A percentile compares a stretch with the other conserved stretches of the same genome.
Evolutionary conservation across 2,329 filamentous ascomycete species (phyloP).

Genomic region (Aspergillus pseudonomiae): DNA sequence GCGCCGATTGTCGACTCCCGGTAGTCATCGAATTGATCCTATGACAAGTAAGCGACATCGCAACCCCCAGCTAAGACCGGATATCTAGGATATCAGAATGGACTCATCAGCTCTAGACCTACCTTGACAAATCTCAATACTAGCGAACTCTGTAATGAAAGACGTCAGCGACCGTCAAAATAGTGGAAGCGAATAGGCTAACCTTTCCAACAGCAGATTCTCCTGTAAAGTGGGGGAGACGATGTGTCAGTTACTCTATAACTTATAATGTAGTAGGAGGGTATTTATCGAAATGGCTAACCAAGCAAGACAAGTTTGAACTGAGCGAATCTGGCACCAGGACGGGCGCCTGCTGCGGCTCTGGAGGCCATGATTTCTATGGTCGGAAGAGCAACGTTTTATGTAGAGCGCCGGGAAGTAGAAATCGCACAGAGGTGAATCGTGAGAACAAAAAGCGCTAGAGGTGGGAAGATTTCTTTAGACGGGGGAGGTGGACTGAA

Average conservation of each 20-base stretch:
- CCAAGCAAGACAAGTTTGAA: conserved; percentile 98
- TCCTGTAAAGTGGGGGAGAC: conserved; percentile 57
- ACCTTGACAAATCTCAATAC: conserved; percentile 98
- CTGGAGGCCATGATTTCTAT: conserved; percentile 75
- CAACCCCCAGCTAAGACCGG: not conserved
- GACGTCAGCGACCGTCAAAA: conserved; percentile 32
- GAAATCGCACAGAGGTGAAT: not conserved
- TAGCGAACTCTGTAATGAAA: conserved; percentile 77
- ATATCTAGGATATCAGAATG: not conserved
- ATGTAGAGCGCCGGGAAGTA: not conserved
- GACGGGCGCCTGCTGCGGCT: conserved; percentile 70
- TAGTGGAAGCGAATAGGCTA: conserved; percentile 21
- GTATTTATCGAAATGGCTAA: conserved; percentile 52
- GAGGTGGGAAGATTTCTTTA: not conserved
- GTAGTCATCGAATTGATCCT: conserved; percentile 99
- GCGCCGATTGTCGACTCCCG: conserved; percentile 97
- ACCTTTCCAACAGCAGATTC: conserved; percentile 99
- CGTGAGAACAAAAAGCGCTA: conserved; percentile 1
- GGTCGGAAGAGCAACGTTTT: conserved; percentile 15
- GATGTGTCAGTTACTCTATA: conserved; percentile 21
- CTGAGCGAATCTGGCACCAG: conserved; percentile 86
- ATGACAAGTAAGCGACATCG: conserved; percentile 16
- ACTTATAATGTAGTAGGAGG: conserved; percentile 10
- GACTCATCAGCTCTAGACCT: conserved; percentile 30
- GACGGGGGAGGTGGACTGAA: not conserved